Percentiles rank a stretch among this genome's conserved stretches.
Evolutionary conservation across 2,329 filamentous ascomycete species (phyloP).

Genomic region (Scedosporium dehoogii): DNA sequence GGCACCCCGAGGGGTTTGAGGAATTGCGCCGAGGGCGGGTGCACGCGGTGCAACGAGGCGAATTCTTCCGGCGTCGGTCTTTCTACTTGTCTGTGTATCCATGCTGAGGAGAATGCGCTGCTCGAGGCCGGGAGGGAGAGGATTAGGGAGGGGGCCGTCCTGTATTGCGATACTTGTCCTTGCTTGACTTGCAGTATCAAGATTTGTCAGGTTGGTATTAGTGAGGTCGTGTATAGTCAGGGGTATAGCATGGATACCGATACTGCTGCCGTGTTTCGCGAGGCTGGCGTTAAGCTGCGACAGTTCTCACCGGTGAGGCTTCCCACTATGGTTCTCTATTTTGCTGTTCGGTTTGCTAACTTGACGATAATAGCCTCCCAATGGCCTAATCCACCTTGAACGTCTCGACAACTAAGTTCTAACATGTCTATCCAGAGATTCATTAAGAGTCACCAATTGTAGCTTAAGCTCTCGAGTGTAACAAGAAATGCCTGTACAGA

Average conservation of each 20-base stretch:
- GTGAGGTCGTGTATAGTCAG: constrained; percentile 89
- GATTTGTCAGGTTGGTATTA: constrained; percentile 92
- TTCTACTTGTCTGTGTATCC: constrained; percentile 87
- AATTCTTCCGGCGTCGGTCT: constrained; percentile 61
- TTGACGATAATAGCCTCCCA: constrained; percentile 39
- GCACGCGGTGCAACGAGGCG: constrained; percentile 73
- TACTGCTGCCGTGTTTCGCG: constrained; percentile 70
- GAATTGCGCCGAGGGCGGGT: constrained; percentile 92
- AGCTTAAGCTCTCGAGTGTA: background rate
- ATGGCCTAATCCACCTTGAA: constrained; percentile 54
- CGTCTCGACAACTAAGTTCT: constrained; percentile 25
- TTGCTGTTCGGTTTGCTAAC: background rate
- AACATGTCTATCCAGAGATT: too few relatives aligned
- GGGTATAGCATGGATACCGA: constrained; percentile 90
- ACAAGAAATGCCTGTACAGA: background rate
- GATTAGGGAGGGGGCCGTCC: constrained; percentile 67
- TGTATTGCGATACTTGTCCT: constrained; percentile 95
- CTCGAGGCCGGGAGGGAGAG: constrained; percentile 88
- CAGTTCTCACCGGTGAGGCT: constrained; percentile 74
- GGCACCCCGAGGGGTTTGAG: constrained; percentile 82
- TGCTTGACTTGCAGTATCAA: constrained; percentile 98
- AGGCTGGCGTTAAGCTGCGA: constrained; percentile 74
- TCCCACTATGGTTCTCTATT: constrained; percentile 13
- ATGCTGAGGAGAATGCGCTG: constrained; percentile 95
- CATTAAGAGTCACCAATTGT: background rate